These are phyloP conservation scores for Lithospermum erythrorhizon DNA, from an alignment of 257 asterid genomes.

Conservation along the genomic window DNA sequence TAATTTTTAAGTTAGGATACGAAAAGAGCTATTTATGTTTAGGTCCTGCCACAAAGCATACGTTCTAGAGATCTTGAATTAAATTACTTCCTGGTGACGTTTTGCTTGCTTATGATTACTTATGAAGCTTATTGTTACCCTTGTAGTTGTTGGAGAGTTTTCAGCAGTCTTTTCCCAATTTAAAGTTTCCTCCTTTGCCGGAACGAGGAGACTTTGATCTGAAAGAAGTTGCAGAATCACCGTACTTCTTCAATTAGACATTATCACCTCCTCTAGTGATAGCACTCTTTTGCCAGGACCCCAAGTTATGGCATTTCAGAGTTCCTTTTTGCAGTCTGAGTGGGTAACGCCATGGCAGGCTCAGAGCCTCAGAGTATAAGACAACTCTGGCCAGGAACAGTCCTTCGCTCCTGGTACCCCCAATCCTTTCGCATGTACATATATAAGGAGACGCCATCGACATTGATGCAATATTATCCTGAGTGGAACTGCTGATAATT, in stretches of 20 bases:
- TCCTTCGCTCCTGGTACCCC: neutral
- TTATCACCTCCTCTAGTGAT: too few species aligned
- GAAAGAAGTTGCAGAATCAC: slow-evolving; percentile 65
- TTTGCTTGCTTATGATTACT: neutral
- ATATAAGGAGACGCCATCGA: too few species aligned
- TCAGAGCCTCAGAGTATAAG: too few species aligned
- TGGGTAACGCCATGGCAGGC: neutral
- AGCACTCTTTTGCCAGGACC: too few species aligned
- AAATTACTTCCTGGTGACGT: neutral
- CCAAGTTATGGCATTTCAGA: neutral
- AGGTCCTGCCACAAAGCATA: too few species aligned
- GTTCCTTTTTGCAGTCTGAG: neutral
- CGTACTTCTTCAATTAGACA: slow-evolving; percentile 84
- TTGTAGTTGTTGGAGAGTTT: slow-evolving; percentile 53
- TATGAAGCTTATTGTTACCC: neutral
- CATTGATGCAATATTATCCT: too few species aligned
- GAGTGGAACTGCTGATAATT: too few species aligned
- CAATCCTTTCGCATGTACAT: neutral
- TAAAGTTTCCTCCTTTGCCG: slow-evolving; percentile 72
- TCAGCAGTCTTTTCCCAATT: slow-evolving; percentile 51
- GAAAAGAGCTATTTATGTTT: too few species aligned
- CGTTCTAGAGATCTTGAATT: too few species aligned
- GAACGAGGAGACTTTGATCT: slow-evolving; percentile 88
- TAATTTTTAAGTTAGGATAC: neutral
- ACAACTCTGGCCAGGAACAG: neutral